These are phyloP conservation scores for Fraxinus anomala DNA, from an alignment of 257 asterid genomes.

Conservation along the genomic window DNA sequence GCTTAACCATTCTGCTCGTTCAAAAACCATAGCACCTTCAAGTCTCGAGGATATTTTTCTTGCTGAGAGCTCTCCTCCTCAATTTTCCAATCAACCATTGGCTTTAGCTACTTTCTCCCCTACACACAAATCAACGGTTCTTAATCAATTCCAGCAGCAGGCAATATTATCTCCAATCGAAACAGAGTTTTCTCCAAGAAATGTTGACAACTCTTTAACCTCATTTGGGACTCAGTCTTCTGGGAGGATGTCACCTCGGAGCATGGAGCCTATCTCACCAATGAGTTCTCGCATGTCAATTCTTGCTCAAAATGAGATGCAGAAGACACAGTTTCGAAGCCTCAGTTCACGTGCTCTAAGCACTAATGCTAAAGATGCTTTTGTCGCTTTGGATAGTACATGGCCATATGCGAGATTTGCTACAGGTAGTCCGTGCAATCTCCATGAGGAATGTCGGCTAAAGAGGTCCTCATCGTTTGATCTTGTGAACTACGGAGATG, in stretches of 20 bases:
- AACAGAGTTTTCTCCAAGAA: slow-evolving; percentile 56
- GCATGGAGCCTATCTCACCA: slow-evolving; percentile 75
- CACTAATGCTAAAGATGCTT: slow-evolving; percentile 44
- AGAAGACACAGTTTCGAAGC: slow-evolving; percentile 61
- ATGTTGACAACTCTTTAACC: slow-evolving; percentile 49
- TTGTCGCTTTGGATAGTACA: slow-evolving; percentile 45
- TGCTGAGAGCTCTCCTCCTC: slow-evolving; percentile 68
- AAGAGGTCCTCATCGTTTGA: slow-evolving; percentile 66
- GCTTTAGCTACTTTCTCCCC: slow-evolving; percentile 53
- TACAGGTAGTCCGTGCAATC: slow-evolving; percentile 33
- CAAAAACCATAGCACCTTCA: slow-evolving; percentile 52
- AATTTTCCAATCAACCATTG: slow-evolving; percentile 52
- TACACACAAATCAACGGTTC: slow-evolving; percentile 52
- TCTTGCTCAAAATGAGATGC: slow-evolving; percentile 61
- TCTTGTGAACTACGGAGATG: slow-evolving; percentile 57
- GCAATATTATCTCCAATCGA: slow-evolving; percentile 67
- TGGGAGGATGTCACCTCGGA: slow-evolving; percentile 71
- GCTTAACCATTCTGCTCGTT: slow-evolving; percentile 52
- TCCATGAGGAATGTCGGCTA: slow-evolving; percentile 42
- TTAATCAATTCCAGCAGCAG: slow-evolving; percentile 69
- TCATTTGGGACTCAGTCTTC: slow-evolving; percentile 56
- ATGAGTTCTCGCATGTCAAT: slow-evolving; percentile 63
- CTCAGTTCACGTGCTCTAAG: slow-evolving; percentile 77
- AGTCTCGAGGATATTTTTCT: slow-evolving; percentile 76
- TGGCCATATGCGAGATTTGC: slow-evolving; percentile 69